Evolutionary conservation across 257 asterid genomes (phyloP), one percentile per base, ranked within the genome.

Genomic region (Voacanga thouarsii): DNA sequence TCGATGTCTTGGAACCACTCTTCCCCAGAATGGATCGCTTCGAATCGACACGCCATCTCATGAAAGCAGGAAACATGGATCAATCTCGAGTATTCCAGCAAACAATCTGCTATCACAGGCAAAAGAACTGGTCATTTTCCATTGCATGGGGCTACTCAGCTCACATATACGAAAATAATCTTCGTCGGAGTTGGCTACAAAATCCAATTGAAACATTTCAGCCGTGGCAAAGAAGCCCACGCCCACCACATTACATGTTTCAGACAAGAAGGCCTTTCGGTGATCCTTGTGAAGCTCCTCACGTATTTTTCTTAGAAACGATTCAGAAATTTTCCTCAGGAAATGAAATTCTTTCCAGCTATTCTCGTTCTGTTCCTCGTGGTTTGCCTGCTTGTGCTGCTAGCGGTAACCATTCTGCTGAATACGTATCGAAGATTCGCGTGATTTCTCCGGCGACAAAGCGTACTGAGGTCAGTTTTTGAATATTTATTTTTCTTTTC

Each of bases 211-310:
- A 84, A 73, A 88, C 89, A 0, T 88, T 88, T 71, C 44, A 63
- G 5, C 81, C 80, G 3, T 88, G 91, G 91, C 26, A 7, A 39
- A 57, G 72, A 60, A 60, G 84, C 60, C 81, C 82, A 0, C n/a
- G 64, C 0, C 89, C 83, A 0, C 91, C 94, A 15, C 72, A 81
- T 41, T 90, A 80, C 80, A 86, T 90, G 96, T 84, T 92, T 81
- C 86, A 92, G 78, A 88, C 95, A 21, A 84, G 97, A 19, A 39
- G 10, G 33, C 85, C 82, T 14, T 74, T 81, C 0, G 5, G 24
- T 2, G 85, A 82, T 56, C 81, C 94, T 0, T 92, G 97, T 75
- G 85, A 85, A 6, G 82, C 87, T 28, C 97, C 97, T 3, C 94
- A 92, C n/a, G 7, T 83, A 0, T 92, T 89, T 75, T 92, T 80